Evolutionary conservation across 2,329 filamentous ascomycete genomes (phyloP).

Genomic region (Clonostachys rhizophaga): DNA sequence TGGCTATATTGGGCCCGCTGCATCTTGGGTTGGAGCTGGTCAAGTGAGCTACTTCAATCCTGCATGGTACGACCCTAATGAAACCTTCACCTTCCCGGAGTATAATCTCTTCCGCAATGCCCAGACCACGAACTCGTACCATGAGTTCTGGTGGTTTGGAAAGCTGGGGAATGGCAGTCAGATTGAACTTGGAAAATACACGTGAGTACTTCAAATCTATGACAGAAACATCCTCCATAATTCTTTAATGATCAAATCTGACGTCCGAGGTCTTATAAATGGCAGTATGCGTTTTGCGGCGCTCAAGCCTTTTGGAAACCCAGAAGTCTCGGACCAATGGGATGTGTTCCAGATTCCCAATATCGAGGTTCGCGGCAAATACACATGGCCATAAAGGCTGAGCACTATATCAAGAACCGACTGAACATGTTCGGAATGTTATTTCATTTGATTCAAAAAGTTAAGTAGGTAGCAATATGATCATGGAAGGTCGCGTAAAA

Average conservation of each 20-base stretch:
- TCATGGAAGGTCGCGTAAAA: too few species aligned
- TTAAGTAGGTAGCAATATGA: too few species aligned
- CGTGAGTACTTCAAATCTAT: background rate
- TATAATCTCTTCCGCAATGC: conserved; percentile 1
- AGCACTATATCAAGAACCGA: too few species aligned
- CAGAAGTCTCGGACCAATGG: conserved; percentile 11
- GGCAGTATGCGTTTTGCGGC: conserved; percentile 13
- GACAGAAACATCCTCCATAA: background rate
- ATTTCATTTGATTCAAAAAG: too few species aligned
- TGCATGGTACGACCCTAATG: conserved; percentile 1
- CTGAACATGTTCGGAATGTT: too few species aligned
- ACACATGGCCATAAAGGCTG: background rate
- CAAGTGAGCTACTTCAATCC: conserved; percentile 10
- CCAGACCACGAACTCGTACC: background rate
- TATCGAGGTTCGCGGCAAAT: background rate
- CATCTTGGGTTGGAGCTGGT: conserved; percentile 2
- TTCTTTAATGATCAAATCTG: conserved; percentile 9
- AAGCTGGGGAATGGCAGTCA: conserved; percentile 1
- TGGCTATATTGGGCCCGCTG: conserved; percentile 9
- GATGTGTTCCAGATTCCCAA: conserved; percentile 7
- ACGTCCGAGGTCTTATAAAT: background rate
- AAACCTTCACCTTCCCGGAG: conserved; percentile 1
- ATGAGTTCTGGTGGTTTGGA: background rate
- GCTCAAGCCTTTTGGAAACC: conserved; percentile 15
- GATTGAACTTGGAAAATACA: conserved; percentile 5